Evolutionary conservation across 2,329 filamentous ascomycete species (phyloP).

Genomic region (Davidsoniella australis): DNA sequence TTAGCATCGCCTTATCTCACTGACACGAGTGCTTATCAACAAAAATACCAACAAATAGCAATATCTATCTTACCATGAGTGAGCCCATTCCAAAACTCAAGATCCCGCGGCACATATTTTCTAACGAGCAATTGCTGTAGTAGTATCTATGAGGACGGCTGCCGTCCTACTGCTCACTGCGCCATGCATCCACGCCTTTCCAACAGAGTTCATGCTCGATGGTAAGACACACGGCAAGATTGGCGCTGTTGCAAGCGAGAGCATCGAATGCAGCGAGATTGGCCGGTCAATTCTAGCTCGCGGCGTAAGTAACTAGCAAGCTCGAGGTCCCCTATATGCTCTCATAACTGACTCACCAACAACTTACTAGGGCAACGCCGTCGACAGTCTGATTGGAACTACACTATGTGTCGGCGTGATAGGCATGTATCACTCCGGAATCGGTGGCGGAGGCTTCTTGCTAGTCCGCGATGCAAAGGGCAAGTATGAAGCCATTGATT

Average conservation of each 20-base stretch:
- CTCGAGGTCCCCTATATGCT: neutral
- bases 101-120: too few species aligned
- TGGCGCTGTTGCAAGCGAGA: constrained; percentile 58
- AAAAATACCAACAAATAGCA: too few species aligned
- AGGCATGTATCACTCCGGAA: constrained; percentile 63
- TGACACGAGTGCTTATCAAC: too few species aligned
- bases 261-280: constrained; percentile 48
- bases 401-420: constrained; percentile 60
- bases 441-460: constrained; percentile 85
- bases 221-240: neutral
- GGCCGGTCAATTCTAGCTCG: constrained; percentile 43
- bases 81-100: too few species aligned
- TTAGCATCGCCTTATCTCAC: too few species aligned
- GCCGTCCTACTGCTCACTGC: too few species aligned
- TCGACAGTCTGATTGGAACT: constrained; percentile 58
- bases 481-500: constrained; percentile 76
- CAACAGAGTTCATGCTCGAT: too few species aligned
- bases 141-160: too few species aligned
- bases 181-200: too few species aligned
- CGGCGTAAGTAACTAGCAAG: constrained; percentile 24
- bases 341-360: neutral
- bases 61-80: too few species aligned
- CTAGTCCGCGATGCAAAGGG: constrained; percentile 57
- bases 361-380: constrained; percentile 46
- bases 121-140: too few species aligned